Conservation (phyloP, 805 yeast genomes). For the Brettanomyces anomalus region DNA sequence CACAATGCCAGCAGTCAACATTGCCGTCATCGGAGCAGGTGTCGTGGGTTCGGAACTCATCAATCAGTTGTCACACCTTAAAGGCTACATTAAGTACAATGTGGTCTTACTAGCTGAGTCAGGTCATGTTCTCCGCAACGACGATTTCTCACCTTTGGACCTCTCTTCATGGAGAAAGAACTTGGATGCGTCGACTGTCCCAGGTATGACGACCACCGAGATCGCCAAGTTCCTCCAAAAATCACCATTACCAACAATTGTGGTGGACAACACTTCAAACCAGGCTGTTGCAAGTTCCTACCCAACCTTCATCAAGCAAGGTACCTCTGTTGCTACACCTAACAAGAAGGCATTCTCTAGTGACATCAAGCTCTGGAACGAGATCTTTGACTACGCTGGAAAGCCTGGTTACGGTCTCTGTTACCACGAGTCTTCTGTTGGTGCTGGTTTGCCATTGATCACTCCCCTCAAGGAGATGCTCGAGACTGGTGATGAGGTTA, state of each 20-base stretch:
- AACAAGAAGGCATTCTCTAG: constrained; percentile 95
- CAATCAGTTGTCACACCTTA: constrained; percentile 61
- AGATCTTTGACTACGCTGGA: constrained; percentile 49
- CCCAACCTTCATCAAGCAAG: constrained; percentile 61
- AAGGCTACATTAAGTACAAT: constrained; percentile 56
- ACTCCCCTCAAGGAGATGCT: constrained; percentile 83
- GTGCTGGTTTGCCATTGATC: constrained; percentile 95
- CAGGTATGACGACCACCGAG: constrained; percentile 46
- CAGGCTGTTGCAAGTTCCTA: constrained; percentile 68
- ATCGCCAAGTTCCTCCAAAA: constrained; percentile 54
- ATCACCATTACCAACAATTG: constrained; percentile 67
- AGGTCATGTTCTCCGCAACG: constrained; percentile 54
- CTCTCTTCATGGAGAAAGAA: constrained; percentile 47
- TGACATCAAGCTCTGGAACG: constrained; percentile 65
- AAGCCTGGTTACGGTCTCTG: constrained; percentile 61
- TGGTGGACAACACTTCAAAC: constrained; percentile 92
- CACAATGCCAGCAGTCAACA: constrained; percentile 47
- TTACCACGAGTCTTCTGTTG: constrained; percentile 97
- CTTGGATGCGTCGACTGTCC: constrained; percentile 35
- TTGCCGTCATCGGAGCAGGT: constrained; percentile 82
- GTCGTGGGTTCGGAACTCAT: constrained; percentile 92
- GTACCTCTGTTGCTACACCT: constrained; percentile 94
- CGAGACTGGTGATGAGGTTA: constrained; percentile 87
- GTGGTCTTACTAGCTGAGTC: constrained; percentile 77
- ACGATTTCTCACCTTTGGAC: constrained; percentile 65